phyloP scores from a whole-genome alignment of 192 early-diverging fungal species.

The Mortierella antarctica region DNA sequence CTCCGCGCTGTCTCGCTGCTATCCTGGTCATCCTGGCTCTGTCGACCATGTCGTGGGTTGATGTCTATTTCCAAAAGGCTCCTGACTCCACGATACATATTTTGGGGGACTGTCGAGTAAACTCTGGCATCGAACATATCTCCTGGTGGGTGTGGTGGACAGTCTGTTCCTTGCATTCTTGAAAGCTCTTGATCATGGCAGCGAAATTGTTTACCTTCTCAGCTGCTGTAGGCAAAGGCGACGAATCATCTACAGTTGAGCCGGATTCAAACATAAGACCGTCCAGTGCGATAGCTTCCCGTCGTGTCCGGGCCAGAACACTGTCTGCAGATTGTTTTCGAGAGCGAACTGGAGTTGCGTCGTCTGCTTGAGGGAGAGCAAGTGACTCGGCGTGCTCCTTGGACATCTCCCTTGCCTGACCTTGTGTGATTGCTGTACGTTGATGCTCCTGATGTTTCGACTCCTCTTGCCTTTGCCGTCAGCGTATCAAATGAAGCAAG shows the following conservation, averaged over 20 bases:
- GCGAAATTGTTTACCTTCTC: no score
- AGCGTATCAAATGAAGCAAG: not conserved
- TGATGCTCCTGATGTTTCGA: not conserved
- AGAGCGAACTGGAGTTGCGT: not conserved
- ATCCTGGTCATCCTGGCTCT: no score
- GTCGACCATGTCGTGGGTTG: not conserved
- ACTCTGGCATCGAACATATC: no score
- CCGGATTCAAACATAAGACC: constrained; percentile 50
- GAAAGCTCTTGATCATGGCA: no score
- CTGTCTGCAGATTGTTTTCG: constrained; percentile 36
- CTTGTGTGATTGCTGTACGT: not conserved
- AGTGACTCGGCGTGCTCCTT: constrained; percentile 19
- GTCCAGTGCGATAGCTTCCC: constrained; percentile 42
- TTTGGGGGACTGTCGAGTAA: no score
- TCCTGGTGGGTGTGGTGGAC: no score
- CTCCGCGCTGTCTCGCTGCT: not conserved
- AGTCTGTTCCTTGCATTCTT: no score
- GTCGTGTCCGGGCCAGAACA: constrained; percentile 9
- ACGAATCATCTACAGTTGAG: constrained; percentile 1
- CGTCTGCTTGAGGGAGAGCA: not conserved
- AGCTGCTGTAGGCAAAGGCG: not conserved
- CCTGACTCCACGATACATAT: no score
- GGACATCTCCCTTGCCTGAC: constrained; percentile 10
- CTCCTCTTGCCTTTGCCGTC: not conserved
- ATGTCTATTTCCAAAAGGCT: no score